Conservation (phyloP, 176 grass and related monocot species). For the Paspalum notatum region DNA sequence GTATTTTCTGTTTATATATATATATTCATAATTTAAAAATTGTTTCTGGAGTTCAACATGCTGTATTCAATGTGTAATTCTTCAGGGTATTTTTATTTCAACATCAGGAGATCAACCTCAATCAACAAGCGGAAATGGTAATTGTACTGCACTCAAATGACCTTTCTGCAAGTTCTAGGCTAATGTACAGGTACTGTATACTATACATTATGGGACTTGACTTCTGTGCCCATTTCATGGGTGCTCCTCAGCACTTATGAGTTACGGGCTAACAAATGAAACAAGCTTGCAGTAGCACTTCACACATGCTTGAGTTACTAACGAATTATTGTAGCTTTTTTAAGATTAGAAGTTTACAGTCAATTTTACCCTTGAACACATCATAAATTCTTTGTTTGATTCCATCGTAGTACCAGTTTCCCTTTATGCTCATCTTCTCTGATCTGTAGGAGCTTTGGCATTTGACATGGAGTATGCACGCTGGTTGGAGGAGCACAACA, state of each 20-base stretch:
- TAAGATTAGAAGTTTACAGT: conserved; percentile 7
- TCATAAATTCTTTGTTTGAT: background rate
- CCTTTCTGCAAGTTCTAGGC: background rate
- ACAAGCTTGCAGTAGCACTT: conserved; percentile 1
- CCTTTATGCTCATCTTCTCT: conserved; percentile 34
- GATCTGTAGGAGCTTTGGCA: conserved; percentile 72
- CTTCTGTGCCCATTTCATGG: background rate
- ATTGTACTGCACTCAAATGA: conserved; percentile 9
- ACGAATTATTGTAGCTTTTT: conserved; percentile 17
- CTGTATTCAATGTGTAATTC: conserved; percentile 36
- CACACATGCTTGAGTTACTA: conserved; percentile 14
- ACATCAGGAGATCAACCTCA: conserved; percentile 75
- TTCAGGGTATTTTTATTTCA: conserved; percentile 94
- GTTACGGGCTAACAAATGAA: conserved; percentile 5
- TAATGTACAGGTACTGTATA: conserved; percentile 13
- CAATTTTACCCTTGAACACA: conserved; percentile 2
- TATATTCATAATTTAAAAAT: conserved; percentile 24
- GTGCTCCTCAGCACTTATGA: conserved; percentile 4
- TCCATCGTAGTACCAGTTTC: conserved; percentile 29
- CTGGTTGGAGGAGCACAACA: conserved; percentile 90
- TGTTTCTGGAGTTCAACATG: conserved; percentile 27
- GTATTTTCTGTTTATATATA: conserved; percentile 33
- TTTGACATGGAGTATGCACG: conserved; percentile 90
- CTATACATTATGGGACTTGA: background rate
- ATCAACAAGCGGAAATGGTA: conserved; percentile 75